Evolutionary conservation across 805 yeast genomes (phyloP).

Genomic region (Starmerella lactis-condensi): DNA sequence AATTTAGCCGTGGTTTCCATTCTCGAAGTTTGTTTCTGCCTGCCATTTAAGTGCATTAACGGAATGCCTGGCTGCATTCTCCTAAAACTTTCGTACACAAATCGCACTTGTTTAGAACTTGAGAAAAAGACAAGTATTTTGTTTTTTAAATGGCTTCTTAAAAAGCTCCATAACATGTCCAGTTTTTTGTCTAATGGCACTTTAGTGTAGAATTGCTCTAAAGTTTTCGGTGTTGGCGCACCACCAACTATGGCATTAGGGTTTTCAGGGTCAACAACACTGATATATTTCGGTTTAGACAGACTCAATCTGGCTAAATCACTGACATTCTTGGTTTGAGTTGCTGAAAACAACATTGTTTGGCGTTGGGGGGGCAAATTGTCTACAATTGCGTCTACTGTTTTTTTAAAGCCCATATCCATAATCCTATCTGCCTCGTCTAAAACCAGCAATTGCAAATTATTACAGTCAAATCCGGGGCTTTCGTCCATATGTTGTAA

Average conservation of each 20-base stretch:
- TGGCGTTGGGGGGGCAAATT: constrained; percentile 69
- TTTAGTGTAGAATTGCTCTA: constrained; percentile 67
- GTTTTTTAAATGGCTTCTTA: constrained; percentile 60
- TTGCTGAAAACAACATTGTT: constrained; percentile 71
- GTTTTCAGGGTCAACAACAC: constrained; percentile 25
- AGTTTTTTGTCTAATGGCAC: constrained; percentile 63
- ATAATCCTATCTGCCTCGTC: constrained; percentile 88
- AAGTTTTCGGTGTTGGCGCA: constrained; percentile 54
- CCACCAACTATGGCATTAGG: constrained; percentile 7
- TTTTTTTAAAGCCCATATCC: constrained; percentile 81
- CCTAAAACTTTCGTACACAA: constrained; percentile 68
- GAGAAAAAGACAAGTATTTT: constrained; percentile 72
- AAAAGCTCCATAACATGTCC: constrained; percentile 68
- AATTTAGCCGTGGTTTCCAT: constrained; percentile 66
- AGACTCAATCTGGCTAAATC: constrained; percentile 70
- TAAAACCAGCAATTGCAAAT: constrained; percentile 57
- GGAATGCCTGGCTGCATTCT: constrained; percentile 86
- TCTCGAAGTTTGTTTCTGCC: constrained; percentile 79
- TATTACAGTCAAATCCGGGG: constrained; percentile 54
- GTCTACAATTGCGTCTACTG: constrained; percentile 60
- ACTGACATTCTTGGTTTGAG: constrained; percentile 64
- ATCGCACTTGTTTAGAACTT: constrained; percentile 81
- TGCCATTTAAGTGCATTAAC: constrained; percentile 65
- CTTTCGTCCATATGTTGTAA: constrained; percentile 85
- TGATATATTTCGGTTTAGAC: constrained; percentile 41